phyloP scores from a whole-genome alignment of 345 rosid genomes.

The Populus euphratica region DNA sequence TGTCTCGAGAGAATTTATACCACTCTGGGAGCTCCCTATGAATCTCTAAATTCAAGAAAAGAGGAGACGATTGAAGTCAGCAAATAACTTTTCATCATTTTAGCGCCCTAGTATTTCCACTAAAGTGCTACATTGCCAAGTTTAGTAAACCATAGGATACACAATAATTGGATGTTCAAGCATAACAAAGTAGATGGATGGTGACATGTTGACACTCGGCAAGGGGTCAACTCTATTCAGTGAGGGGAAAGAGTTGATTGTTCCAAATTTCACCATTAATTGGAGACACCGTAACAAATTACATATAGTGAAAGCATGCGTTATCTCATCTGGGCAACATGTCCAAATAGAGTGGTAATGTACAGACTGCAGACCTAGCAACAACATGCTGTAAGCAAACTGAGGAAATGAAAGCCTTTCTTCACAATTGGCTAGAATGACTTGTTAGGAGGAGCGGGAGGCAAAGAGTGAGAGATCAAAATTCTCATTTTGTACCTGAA shows the following conservation, averaged over 20 bases:
- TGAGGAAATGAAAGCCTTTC: not conserved
- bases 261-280: not conserved
- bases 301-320: not conserved
- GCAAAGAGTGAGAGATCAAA: not conserved
- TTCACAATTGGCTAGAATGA: not conserved
- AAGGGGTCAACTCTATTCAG: not conserved
- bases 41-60: conserved; percentile 52
- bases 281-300: not conserved
- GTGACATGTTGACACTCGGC: not conserved
- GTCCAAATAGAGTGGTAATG: not conserved
- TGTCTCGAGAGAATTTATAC: conserved; percentile 74
- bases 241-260: not conserved
- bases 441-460: not conserved
- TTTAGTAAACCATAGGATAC: not conserved
- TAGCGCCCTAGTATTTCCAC: not conserved
- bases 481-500: conserved; percentile 55
- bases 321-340: not conserved
- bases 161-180: not conserved
- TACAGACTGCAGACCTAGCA: not conserved
- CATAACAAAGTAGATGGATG: not conserved
- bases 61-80: conserved; percentile 11
- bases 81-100: not conserved
- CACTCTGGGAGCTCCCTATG: conserved; percentile 84
- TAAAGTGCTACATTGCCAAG: not conserved
- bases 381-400: not conserved